Evolutionary conservation across 78 protist species (phyloP).

Genomic region (Pelomyxa schiedti): DNA sequence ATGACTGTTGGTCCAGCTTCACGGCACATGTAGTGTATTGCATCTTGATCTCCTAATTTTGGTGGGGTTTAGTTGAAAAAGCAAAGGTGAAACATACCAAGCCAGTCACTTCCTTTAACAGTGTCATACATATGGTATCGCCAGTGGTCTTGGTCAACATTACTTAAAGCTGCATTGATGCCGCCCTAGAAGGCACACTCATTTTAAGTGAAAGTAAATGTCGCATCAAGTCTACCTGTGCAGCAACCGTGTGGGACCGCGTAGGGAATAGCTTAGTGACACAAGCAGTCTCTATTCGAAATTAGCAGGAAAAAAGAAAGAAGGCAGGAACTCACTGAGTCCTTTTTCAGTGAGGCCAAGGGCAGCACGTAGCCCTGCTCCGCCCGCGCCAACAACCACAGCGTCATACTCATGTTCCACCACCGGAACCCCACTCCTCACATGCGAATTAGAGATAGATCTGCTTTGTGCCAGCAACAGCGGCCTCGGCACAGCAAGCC

Average conservation of each 20-base stretch:
- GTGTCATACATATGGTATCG: slow-evolving; percentile 98
- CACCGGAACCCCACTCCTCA: too few relatives aligned
- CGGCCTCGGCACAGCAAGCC: too few relatives aligned
- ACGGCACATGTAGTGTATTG: slow-evolving; percentile 95
- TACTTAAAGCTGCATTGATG: slow-evolving; percentile 97
- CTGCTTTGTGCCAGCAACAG: slow-evolving; percentile 14
- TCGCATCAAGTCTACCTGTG: too few relatives aligned
- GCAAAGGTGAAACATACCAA: neutral
- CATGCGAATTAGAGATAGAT: slow-evolving; percentile 48
- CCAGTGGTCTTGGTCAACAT: slow-evolving; percentile 95
- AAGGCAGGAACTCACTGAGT: too few relatives aligned
- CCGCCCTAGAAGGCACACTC: slow-evolving; percentile 88
- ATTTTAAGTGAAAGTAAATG: neutral
- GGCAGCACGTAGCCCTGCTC: slow-evolving; percentile 98
- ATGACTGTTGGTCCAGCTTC: slow-evolving; percentile 92
- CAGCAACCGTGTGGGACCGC: slow-evolving; percentile 98
- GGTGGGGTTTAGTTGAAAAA: too few relatives aligned
- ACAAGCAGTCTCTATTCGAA: too few relatives aligned
- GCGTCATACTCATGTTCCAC: slow-evolving; percentile 94
- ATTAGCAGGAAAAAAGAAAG: too few relatives aligned
- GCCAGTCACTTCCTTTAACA: slow-evolving; percentile 89
- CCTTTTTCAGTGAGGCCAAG: slow-evolving; percentile 88
- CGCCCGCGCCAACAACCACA: slow-evolving; percentile 99
- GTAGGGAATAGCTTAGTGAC: slow-evolving; percentile 96
- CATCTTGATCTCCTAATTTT: slow-evolving; percentile 95